Evolutionary conservation across 148 eudicot species (phyloP).

Genomic region (Rhododendron vialii): DNA sequence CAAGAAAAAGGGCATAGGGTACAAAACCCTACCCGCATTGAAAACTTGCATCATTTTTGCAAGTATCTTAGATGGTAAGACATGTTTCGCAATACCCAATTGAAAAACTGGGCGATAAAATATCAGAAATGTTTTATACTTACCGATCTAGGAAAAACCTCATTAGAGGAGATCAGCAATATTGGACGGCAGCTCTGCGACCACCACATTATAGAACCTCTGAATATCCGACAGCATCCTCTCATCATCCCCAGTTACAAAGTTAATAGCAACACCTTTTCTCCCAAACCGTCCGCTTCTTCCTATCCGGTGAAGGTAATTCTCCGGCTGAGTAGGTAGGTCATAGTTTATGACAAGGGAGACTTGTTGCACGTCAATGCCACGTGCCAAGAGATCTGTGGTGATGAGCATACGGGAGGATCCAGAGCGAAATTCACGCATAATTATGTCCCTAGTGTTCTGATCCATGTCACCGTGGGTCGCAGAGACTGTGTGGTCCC

Average conservation of each 20-base stretch:
- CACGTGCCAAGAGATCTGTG: slow-evolving; percentile 76
- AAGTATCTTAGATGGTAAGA: not conserved
- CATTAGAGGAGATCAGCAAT: slow-evolving; percentile 42
- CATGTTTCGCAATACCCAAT: not conserved
- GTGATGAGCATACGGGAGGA: slow-evolving; percentile 74
- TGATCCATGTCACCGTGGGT: slow-evolving; percentile 87
- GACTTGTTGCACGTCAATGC: slow-evolving; percentile 81
- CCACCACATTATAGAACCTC: slow-evolving; percentile 40
- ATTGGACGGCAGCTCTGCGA: slow-evolving; percentile 48
- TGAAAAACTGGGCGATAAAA: not conserved
- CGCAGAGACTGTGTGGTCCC: slow-evolving; percentile 76
- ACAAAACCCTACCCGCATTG: slow-evolving; percentile 6
- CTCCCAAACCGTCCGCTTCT: slow-evolving; percentile 40
- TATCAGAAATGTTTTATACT: not conserved
- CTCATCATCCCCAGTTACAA: slow-evolving; percentile 39
- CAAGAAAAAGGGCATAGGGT: not conserved
- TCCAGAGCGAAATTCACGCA: slow-evolving; percentile 76
- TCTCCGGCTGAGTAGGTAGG: slow-evolving; percentile 71
- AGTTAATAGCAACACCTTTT: slow-evolving; percentile 45
- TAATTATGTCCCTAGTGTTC: slow-evolving; percentile 63
- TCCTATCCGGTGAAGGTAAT: slow-evolving; percentile 74
- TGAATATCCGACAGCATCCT: slow-evolving; percentile 46
- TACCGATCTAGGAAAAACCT: not conserved
- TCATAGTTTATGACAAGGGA: slow-evolving; percentile 75
- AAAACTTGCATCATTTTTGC: not conserved